Conservation (phyloP, 805 yeast genomes). For the Tetrapisispora fleetii region DNA sequence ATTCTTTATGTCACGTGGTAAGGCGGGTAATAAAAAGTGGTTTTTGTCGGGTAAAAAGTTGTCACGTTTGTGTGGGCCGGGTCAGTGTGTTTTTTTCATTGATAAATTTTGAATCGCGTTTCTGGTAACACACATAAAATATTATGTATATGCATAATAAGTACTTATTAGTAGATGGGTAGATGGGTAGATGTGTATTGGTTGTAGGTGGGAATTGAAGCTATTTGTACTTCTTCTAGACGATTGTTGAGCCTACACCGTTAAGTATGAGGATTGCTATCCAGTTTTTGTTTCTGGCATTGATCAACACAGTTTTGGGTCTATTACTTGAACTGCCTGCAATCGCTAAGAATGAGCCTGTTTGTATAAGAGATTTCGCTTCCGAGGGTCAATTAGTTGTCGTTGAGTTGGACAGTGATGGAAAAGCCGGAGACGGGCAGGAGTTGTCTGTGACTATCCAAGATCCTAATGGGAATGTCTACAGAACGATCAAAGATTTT, state of each 20-base stretch:
- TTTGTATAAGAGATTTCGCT: constrained; percentile 89
- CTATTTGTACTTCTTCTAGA: too few species aligned
- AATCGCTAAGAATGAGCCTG: constrained; percentile 39
- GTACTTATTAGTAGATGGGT: too few species aligned
- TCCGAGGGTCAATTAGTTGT: constrained; percentile 79
- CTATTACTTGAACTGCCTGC: constrained; percentile 50
- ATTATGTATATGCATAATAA: too few species aligned
- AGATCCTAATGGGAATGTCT: constrained; percentile 79
- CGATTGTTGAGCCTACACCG: too few species aligned
- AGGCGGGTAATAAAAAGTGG: too few species aligned
- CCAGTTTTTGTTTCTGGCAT: neutral
- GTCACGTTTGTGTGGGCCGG: too few species aligned
- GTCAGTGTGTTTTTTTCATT: too few species aligned
- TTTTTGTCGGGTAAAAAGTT: too few species aligned
- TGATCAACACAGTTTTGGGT: neutral
- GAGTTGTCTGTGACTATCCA: constrained; percentile 52
- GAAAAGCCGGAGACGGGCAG: constrained; percentile 83
- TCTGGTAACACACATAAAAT: too few species aligned
- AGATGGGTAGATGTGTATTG: too few species aligned
- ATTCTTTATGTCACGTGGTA: neutral
- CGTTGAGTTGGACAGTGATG: constrained; percentile 65
- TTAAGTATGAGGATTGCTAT: neutral
- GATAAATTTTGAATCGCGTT: too few species aligned
- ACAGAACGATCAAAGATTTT: constrained; percentile 66
- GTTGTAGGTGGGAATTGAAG: too few species aligned